Evolutionary conservation across 2,329 filamentous ascomycete species (phyloP), one percentile per base, ranked within the genome.

Genomic region (Aureobasidium sp.): DNA sequence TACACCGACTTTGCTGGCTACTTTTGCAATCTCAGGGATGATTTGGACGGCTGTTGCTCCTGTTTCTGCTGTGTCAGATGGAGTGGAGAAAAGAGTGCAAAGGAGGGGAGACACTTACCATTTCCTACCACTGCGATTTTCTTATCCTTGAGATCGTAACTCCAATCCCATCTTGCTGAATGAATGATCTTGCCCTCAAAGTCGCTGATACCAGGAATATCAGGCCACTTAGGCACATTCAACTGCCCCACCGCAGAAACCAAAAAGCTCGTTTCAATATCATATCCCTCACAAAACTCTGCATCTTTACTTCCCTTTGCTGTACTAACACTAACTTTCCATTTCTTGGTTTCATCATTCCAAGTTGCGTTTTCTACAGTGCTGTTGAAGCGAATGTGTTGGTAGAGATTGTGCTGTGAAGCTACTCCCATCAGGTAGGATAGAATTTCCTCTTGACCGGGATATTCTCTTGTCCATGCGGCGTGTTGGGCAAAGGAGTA

Each of bases 81-180:
- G 21, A 21, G 21, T 21, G 21, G 21, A 21, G 21, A 21, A 21
- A 21, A 21, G 21, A 21, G 21, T 21, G 21, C 21, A 21, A 21
- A 21, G 21, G 21, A 21, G 21, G 21, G 21, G 21, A 21, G 21
- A 21, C 21, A 21, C 69, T 36, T 66, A 78, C 81, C 82, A 67
- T 83, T 85, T 3, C 84, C 83, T 39, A 86, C 79, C n/a, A 86
- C 70, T 0, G 78, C 83, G 42, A 85, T 77, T 54, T 76, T 78
- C 72, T 85, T 85, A 8, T 75, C 80, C 32, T 72, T 69, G n/a
- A 83, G 66, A 54, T 79, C 76, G 64, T 82, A 83, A 47, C 75
- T 80, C 81, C 81, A 84, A 63, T 85, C 82, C 82, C 82, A 85
- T n/a, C 82, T 69, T 4, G 82, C 81, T 2, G 78, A 81, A 64